A percentile compares a stretch with the other conserved stretches of the same genome.
These are phyloP conservation scores for Spirogloea muscicola DNA, from an alignment of 139 green algal genomes.

Conservation along the genomic window DNA sequence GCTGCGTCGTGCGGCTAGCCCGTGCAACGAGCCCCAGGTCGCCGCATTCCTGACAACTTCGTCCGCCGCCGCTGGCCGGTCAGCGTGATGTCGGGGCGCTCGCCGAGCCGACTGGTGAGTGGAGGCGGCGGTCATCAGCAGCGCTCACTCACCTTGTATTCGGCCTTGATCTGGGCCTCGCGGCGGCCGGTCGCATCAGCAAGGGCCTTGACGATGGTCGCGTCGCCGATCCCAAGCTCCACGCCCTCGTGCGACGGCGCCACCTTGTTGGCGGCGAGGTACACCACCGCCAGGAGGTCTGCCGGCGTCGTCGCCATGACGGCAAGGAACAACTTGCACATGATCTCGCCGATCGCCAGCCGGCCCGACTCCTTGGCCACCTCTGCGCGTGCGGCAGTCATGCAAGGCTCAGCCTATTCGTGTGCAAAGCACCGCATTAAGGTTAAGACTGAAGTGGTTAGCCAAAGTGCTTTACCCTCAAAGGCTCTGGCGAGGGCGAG, in stretches of 20 bases:
- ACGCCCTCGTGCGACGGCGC: conserved; percentile 82
- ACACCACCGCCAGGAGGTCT: conserved; percentile 83
- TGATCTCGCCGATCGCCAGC: conserved; percentile 59
- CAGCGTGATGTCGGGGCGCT: too few relatives aligned
- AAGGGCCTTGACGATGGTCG: conserved; percentile 85
- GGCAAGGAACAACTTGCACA: conserved; percentile 73
- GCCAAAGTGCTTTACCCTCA: too few relatives aligned
- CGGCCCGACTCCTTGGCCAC: conserved; percentile 17
- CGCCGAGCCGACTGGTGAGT: too few relatives aligned
- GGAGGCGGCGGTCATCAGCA: too few relatives aligned
- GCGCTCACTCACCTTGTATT: conserved; percentile 64
- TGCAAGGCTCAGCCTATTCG: neutral
- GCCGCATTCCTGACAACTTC: conserved; percentile 23
- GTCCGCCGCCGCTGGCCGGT: too few relatives aligned
- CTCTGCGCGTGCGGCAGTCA: neutral
- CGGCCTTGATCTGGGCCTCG: conserved; percentile 74
- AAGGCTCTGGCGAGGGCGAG: conserved; percentile 39
- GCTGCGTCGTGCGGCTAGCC: conserved; percentile 26
- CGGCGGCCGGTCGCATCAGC: conserved; percentile 76
- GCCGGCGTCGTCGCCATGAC: conserved; percentile 70
- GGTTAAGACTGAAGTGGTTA: neutral
- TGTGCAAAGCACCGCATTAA: neutral
- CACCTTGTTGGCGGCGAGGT: conserved; percentile 88
- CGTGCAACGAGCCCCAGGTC: conserved; percentile 88
- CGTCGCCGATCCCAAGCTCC: conserved; percentile 93